A percentile compares a stretch with the other conserved stretches of the same genome.
Conservation (phyloP, 768 basidiomycete species). For the Baorangia bicolor region DNA sequence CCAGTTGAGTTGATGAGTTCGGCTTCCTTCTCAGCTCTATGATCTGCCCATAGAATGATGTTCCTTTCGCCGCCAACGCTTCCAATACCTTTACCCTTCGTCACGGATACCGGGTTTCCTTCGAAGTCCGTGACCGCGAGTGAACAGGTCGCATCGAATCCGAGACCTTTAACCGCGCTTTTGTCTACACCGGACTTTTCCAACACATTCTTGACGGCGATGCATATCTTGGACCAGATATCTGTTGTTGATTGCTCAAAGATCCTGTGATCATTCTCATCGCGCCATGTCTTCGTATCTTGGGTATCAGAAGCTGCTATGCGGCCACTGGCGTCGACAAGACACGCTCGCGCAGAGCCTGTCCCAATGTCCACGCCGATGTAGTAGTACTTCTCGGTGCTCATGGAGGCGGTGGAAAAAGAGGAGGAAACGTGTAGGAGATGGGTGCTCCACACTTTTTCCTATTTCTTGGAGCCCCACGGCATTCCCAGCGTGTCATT, state of each 20-base stretch:
- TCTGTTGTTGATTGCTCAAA: conserved; percentile 94
- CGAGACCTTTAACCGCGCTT: conserved; percentile 74
- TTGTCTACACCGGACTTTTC: conserved; percentile 53
- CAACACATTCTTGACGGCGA: conserved; percentile 63
- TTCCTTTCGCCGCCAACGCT: conserved; percentile 67
- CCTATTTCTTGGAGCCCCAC: background rate
- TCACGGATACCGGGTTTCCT: conserved; percentile 75
- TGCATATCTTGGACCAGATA: conserved; percentile 76
- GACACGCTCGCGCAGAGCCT: conserved; percentile 85
- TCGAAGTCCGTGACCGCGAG: conserved; percentile 78
- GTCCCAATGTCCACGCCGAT: conserved; percentile 88
- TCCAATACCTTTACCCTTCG: conserved; percentile 64
- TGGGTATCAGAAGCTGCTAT: conserved; percentile 79
- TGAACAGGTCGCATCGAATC: conserved; percentile 97
- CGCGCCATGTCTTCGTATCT: conserved; percentile 83
- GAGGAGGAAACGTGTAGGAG: conserved; percentile 3
- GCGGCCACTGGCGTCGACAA: conserved; percentile 67
- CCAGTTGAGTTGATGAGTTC: conserved; percentile 83
- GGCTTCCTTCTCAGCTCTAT: conserved; percentile 91
- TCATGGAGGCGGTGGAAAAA: conserved; percentile 29
- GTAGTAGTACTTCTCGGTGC: conserved; percentile 46
- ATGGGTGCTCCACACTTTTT: conserved; percentile 11
- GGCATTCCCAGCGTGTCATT: conserved; percentile 1
- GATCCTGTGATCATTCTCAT: conserved; percentile 81
- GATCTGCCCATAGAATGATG: conserved; percentile 95